These are phyloP conservation scores for Hemisphaericaspora xylanilytica DNA, from an alignment of 1,139 yeast species.

Conservation along the genomic window DNA sequence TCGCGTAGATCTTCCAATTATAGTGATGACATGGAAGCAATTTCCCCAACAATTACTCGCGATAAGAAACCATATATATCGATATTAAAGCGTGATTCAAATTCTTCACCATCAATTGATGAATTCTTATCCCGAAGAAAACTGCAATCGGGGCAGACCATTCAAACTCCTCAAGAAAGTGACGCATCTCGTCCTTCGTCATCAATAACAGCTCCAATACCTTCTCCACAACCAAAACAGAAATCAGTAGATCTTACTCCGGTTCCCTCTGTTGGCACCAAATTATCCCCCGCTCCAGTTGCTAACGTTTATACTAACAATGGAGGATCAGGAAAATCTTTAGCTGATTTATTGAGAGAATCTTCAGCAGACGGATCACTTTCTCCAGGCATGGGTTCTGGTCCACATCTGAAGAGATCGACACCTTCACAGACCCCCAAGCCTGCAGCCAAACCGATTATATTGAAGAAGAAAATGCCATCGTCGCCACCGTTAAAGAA, in stretches of 20 bases:
- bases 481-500: conserved; percentile 15
- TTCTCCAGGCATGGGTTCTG: not conserved
- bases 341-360: conserved; percentile 39
- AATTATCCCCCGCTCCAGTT: conserved; percentile 15
- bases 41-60: not conserved
- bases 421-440: conserved; percentile 26
- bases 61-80: conserved; percentile 21
- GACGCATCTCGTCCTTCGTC: no score
- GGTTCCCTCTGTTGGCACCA: conserved; percentile 2
- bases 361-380: conserved; percentile 10
- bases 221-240: conserved; percentile 2
- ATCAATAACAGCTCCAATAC: conserved; percentile 1
- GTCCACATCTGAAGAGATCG: conserved; percentile 15
- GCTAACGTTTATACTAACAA: conserved; percentile 13
- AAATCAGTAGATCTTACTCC: conserved; percentile 5
- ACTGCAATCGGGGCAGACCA: not conserved
- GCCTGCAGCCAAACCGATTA: conserved; percentile 33
- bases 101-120: not conserved
- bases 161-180: not conserved
- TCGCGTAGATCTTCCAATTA: conserved; percentile 16
- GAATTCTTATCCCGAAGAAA: not conserved
- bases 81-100: conserved; percentile 17
- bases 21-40: not conserved
- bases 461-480: conserved; percentile 37
- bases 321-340: conserved; percentile 28